Evolutionary conservation across 2,329 filamentous ascomycete species (phyloP).

Genomic region (Epicoccum sorghinum): DNA sequence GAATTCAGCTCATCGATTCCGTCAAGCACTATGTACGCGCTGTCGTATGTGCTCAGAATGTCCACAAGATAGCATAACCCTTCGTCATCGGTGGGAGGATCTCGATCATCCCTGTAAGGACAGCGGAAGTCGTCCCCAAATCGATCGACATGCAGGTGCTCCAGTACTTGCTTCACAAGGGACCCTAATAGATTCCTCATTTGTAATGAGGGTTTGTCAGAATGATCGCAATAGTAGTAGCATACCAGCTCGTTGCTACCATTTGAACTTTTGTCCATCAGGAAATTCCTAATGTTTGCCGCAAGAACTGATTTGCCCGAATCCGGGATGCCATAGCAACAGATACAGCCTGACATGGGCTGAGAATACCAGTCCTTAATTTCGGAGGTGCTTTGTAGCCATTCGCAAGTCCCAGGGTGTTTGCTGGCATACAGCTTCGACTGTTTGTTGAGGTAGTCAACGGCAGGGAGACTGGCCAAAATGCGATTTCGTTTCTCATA

Average conservation of each 20-base stretch:
- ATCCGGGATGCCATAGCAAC: constrained; percentile 30
- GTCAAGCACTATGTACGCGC: constrained; percentile 19
- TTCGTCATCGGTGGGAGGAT: not conserved
- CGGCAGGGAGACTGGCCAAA: constrained; percentile 2
- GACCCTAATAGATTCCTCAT: too few relatives aligned
- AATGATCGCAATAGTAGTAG: not conserved
- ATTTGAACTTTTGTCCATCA: not conserved
- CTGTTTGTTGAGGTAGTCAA: not conserved
- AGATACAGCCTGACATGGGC: constrained; percentile 21
- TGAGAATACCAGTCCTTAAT: constrained; percentile 10
- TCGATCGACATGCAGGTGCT: not conserved
- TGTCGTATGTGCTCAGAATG: constrained; percentile 6
- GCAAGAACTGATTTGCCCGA: constrained; percentile 30
- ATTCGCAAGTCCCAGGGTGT: too few relatives aligned
- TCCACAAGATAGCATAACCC: not conserved
- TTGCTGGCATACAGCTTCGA: not conserved
- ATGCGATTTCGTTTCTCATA: constrained; percentile 5
- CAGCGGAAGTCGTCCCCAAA: constrained; percentile 15
- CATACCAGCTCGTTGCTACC: too few relatives aligned
- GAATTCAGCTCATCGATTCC: constrained; percentile 23
- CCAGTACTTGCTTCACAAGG: too few relatives aligned
- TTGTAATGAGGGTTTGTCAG: not conserved
- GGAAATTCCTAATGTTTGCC: too few relatives aligned
- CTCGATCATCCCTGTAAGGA: not conserved
- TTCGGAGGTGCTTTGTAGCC: too few relatives aligned